Evolutionary conservation across 768 basidiomycete species (phyloP).

Genomic region (Phallus indusiatus): DNA sequence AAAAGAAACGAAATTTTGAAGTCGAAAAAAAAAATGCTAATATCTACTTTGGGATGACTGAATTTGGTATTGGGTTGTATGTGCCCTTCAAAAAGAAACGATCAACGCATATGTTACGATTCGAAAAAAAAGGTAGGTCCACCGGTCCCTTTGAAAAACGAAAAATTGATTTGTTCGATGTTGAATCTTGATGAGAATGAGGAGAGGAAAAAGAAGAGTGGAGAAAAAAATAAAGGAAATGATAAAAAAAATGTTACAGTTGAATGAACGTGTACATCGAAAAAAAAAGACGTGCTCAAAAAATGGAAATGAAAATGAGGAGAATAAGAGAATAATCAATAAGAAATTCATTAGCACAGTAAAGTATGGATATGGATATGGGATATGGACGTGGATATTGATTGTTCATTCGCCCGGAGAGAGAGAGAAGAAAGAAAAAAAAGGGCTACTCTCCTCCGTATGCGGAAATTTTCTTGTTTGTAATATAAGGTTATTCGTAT

Average conservation of each 20-base stretch:
- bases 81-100: not conserved
- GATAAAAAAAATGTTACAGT: not conserved
- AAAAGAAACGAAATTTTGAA: not conserved
- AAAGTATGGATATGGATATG: too few species aligned
- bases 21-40: not conserved
- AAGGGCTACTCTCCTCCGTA: too few species aligned
- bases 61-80: not conserved
- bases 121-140: not conserved
- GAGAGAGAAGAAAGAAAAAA: too few species aligned
- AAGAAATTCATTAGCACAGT: too few species aligned
- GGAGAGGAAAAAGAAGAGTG: not conserved
- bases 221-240: not conserved
- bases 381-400: too few species aligned
- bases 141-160: not conserved
- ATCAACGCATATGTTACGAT: not conserved
- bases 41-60: not conserved
- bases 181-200: too few species aligned
- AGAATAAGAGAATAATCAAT: too few species aligned
- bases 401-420: too few species aligned
- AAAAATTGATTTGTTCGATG: too few species aligned
- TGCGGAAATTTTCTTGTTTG: too few species aligned
- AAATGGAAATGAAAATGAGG: not conserved
- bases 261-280: not conserved
- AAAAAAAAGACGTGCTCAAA: not conserved
- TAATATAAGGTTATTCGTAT: too few species aligned